Conservation (phyloP, 2,329 filamentous ascomycete species). For the Stagonosporopsis cucurbitacearum region DNA sequence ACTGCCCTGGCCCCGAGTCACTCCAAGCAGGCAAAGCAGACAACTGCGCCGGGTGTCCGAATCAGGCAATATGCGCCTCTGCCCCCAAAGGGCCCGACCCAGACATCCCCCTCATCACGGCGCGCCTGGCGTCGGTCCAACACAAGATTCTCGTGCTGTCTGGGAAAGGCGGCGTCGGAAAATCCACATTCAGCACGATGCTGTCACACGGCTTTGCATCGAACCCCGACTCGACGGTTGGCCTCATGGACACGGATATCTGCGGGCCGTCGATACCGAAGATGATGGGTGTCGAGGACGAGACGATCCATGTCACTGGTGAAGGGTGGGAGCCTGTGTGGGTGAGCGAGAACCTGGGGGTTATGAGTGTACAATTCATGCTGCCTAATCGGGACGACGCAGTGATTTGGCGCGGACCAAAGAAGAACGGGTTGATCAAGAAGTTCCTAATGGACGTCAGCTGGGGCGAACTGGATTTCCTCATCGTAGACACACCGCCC, state of each 20-base stretch:
- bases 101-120: slow-evolving; percentile 86
- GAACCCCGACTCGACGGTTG: slow-evolving; percentile 79
- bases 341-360: slow-evolving; percentile 90
- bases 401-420: slow-evolving; percentile 95
- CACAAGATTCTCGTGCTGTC: slow-evolving; percentile 94
- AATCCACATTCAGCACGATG: slow-evolving; percentile 90
- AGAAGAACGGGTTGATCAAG: slow-evolving; percentile 99
- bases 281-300: slow-evolving; percentile 96
- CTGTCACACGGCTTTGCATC: slow-evolving; percentile 88
- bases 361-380: slow-evolving; percentile 99
- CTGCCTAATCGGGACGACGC: slow-evolving; percentile 91
- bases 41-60: slow-evolving; percentile 92
- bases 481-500: slow-evolving; percentile 93
- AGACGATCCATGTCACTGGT: slow-evolving; percentile 90
- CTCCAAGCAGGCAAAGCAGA: slow-evolving; percentile 71
- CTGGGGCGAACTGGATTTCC: slow-evolving; percentile 93
- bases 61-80: slow-evolving; percentile 92
- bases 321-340: slow-evolving; percentile 95
- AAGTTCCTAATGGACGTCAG: slow-evolving; percentile 97
- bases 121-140: slow-evolving; percentile 78
- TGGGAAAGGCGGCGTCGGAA: slow-evolving; percentile 96
- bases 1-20: slow-evolving; percentile 91
- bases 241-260: slow-evolving; percentile 98
- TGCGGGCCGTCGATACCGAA: slow-evolving; percentile 96
- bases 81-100: slow-evolving; percentile 95